Percentiles rank a stretch among this genome's conserved stretches.
phyloP scores from a whole-genome alignment of 192 early-diverging fungal species.

The Coemansia erecta region DNA sequence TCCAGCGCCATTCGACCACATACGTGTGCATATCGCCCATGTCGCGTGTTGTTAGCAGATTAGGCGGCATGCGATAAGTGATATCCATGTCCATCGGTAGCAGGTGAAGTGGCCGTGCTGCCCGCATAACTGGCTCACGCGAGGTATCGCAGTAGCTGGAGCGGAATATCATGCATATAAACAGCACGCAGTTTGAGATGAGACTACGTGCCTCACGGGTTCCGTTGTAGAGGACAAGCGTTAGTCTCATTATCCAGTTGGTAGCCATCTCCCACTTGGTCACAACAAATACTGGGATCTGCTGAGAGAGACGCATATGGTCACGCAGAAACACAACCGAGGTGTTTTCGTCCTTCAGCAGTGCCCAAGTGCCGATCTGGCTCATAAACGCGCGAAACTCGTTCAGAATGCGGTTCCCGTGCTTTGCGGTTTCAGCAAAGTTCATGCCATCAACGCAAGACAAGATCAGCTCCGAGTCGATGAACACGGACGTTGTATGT shows the following conservation, averaged over 20 bases:
- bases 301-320: conserved; percentile 30
- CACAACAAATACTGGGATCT: conserved; percentile 34
- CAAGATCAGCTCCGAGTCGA: conserved; percentile 40
- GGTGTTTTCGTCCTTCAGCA: conserved; percentile 27
- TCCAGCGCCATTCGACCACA: conserved; percentile 54
- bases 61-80: conserved; percentile 9
- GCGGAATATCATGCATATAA: conserved; percentile 30
- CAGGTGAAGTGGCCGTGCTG: conserved; percentile 46
- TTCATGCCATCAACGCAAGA: conserved; percentile 41
- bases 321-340: conserved; percentile 49
- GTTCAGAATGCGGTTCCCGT: conserved; percentile 32
- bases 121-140: conserved; percentile 34
- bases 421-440: conserved; percentile 39
- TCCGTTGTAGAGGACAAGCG: conserved; percentile 48
- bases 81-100: conserved; percentile 43
- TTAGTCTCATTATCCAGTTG: conserved; percentile 45
- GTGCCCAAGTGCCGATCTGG: conserved; percentile 44
- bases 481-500: conserved; percentile 46
- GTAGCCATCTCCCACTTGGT: conserved; percentile 47
- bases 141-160: conserved; percentile 24
- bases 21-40: conserved; percentile 52
- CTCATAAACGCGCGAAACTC: conserved; percentile 49
- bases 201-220: conserved; percentile 38
- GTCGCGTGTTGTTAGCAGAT: conserved; percentile 42
- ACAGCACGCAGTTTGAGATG: conserved; percentile 43